Percentiles rank a stretch among this genome's conserved stretches.
Evolutionary conservation across 768 basidiomycete species (phyloP).

Genomic region (Naganishia randhawae): DNA sequence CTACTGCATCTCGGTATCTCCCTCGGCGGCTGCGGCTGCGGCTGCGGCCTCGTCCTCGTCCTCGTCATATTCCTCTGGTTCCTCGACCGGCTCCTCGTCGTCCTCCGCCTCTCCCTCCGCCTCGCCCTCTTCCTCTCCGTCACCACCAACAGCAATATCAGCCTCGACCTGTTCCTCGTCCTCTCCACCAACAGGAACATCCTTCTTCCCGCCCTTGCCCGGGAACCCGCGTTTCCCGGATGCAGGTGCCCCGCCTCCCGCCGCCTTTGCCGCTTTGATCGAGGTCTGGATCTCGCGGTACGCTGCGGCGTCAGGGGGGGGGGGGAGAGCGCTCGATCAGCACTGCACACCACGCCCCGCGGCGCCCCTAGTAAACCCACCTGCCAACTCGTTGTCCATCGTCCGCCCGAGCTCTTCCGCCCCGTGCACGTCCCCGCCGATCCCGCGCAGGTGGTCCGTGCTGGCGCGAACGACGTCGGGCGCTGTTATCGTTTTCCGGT

Average conservation of each 20-base stretch:
- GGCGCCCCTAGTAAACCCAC: neutral
- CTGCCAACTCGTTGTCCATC: neutral
- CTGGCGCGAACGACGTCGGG: slow-evolving; percentile 76
- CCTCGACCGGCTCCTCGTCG: too few species aligned
- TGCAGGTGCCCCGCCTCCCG: neutral
- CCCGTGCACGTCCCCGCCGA: neutral
- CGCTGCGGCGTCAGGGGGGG: too few species aligned
- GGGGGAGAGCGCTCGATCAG: neutral
- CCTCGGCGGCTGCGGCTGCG: neutral
- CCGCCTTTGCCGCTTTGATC: slow-evolving; percentile 2
- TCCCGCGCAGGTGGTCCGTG: slow-evolving; percentile 3
- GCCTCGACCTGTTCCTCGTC: slow-evolving; percentile 14
- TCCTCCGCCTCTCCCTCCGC: neutral
- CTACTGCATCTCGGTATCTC: slow-evolving; percentile 7
- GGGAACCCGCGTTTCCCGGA: slow-evolving; percentile 10
- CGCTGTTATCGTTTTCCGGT: slow-evolving; percentile 82
- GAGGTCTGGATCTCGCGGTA: neutral
- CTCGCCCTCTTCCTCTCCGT: slow-evolving; percentile 8
- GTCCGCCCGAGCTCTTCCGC: neutral
- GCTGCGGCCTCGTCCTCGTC: slow-evolving; percentile 9
- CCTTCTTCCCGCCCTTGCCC: neutral
- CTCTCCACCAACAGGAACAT: neutral
- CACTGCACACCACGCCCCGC: neutral
- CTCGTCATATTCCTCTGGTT: slow-evolving; percentile 2
- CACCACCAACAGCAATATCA: neutral